Evolutionary conservation across 2,329 filamentous ascomycete genomes (phyloP), one percentile per base, ranked within the genome.

Genomic region (Orbilia brochopaga): DNA sequence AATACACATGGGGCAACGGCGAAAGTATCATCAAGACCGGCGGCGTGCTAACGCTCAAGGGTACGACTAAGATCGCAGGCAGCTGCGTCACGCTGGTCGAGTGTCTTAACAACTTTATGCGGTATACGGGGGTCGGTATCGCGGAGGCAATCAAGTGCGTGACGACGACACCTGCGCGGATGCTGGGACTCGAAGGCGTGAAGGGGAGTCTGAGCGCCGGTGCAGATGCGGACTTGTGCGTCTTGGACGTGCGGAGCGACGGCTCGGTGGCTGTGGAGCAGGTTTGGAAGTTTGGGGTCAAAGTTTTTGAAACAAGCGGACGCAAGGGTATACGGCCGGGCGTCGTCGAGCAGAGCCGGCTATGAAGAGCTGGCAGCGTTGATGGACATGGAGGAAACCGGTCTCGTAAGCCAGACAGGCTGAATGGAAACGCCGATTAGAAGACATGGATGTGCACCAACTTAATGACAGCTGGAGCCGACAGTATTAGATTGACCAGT

Each of bases 1-100:
- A 86, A 1, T 96, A 96, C 78, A 85, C 88, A 73, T 96, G 91
- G 91, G 92, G 87, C 3, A 96, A 96, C 76, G 86, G 86, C 5
- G 83, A 85, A 63, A 65, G 81, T 37, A 86, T 89, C 74, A 80
- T 89, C 69, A 93, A 93, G 81, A 85, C 85, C 56, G 91, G 92
- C 0, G 82, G 86, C 0, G 83, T 88, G 62, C 80, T 97, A 37
- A 87, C 90, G 1, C 82, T 95, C 0, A 89, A 95, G 78, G 90
- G 89, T 13, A 91, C 90, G 0, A 85, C 89, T 30, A 90, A 86
- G 67, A 91, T 95, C 77, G 91, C 90, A 13, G 90, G 90, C 74
- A 89, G 87, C 87, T 84, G 78, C 83, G 83, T 81, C 58, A 88
- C 88, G 5, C 82, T 95, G n/a, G 84, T 92, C 44, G 89, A 93